Conservation (phyloP, 2,329 filamentous ascomycete species). For the Claviceps sorghi region DNA sequence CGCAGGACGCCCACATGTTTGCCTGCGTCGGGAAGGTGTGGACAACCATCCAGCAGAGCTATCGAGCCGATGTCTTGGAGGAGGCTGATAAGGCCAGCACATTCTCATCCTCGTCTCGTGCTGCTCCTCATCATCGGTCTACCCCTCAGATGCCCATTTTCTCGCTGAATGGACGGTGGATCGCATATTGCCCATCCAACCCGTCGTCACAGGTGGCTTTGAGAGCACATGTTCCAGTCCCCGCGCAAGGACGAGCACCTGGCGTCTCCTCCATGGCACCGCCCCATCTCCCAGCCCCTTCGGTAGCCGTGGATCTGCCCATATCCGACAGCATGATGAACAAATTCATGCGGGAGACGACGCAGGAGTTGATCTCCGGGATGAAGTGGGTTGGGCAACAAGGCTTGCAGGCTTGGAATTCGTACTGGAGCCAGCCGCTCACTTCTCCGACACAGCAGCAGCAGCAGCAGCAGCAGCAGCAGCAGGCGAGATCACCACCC, state of each 20-base stretch:
- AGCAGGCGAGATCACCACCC: conserved; percentile 27
- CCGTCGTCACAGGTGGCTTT: conserved; percentile 56
- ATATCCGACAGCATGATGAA: conserved; percentile 58
- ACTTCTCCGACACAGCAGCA: conserved; percentile 14
- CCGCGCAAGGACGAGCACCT: conserved; percentile 38
- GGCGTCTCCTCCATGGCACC: conserved; percentile 47
- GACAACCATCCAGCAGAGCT: conserved; percentile 62
- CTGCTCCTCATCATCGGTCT: conserved; percentile 15
- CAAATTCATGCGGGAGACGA: conserved; percentile 64
- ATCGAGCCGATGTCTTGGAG: conserved; percentile 31
- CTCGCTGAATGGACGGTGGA: conserved; percentile 57
- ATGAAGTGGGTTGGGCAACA: conserved; percentile 67
- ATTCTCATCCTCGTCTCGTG: conserved; percentile 17
- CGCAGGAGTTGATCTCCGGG: conserved; percentile 61
- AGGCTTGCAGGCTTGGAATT: conserved; percentile 62
- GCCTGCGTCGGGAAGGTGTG: conserved; percentile 77
- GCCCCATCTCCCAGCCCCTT: conserved; percentile 52
- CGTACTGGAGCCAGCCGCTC: conserved; percentile 55
- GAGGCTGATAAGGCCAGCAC: conserved; percentile 29
- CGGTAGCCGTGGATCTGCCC: conserved; percentile 56
- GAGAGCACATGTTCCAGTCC: conserved; percentile 48
- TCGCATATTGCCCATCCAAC: conserved; percentile 62
- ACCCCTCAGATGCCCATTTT: conserved; percentile 48
- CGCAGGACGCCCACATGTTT: conserved; percentile 32
- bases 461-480: conserved; percentile 12